phyloP scores from a whole-genome alignment of 768 basidiomycete species.

The Lactarius sp. region DNA sequence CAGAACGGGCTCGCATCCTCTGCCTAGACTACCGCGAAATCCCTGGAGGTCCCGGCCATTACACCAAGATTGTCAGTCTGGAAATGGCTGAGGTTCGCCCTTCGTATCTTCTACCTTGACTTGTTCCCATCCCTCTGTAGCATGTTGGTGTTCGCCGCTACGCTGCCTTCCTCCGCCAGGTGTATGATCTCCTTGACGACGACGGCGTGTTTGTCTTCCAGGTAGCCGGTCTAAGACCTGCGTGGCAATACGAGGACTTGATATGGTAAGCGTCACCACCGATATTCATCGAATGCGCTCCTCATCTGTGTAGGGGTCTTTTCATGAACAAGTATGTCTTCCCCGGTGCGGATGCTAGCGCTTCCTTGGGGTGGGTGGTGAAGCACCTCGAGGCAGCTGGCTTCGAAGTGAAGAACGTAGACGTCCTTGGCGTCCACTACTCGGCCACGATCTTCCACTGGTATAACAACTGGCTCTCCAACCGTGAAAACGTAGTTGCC shows the following conservation, averaged over 20 bases:
- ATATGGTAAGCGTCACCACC: conserved; percentile 57
- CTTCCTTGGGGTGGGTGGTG: conserved; percentile 94
- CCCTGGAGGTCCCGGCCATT: conserved; percentile 66
- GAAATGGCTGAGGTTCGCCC: conserved; percentile 91
- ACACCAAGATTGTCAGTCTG: conserved; percentile 90
- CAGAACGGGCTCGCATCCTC: conserved; percentile 79
- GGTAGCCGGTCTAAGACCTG: conserved; percentile 91
- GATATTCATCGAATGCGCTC: neutral
- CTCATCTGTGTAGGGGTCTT: conserved; percentile 57
- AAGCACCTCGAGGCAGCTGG: conserved; percentile 82
- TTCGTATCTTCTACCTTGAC: neutral
- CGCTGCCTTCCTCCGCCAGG: conserved; percentile 79
- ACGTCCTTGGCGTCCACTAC: conserved; percentile 97
- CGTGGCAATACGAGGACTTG: conserved; percentile 99
- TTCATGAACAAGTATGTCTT: conserved; percentile 99
- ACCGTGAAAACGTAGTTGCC: conserved; percentile 83
- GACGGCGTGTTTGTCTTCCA: conserved; percentile 94
- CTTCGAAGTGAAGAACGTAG: conserved; percentile 94
- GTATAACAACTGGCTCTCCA: conserved; percentile 97
- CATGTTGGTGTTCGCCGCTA: conserved; percentile 97
- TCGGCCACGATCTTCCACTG: conserved; percentile 87
- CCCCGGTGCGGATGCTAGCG: conserved; percentile 96
- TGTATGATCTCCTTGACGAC: conserved; percentile 91
- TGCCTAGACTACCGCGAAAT: conserved; percentile 94
- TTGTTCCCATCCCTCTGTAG: conserved; percentile 33